These are phyloP conservation scores for Benincasa hispida DNA, from an alignment of 306 rosid species.

Conservation along the genomic window DNA sequence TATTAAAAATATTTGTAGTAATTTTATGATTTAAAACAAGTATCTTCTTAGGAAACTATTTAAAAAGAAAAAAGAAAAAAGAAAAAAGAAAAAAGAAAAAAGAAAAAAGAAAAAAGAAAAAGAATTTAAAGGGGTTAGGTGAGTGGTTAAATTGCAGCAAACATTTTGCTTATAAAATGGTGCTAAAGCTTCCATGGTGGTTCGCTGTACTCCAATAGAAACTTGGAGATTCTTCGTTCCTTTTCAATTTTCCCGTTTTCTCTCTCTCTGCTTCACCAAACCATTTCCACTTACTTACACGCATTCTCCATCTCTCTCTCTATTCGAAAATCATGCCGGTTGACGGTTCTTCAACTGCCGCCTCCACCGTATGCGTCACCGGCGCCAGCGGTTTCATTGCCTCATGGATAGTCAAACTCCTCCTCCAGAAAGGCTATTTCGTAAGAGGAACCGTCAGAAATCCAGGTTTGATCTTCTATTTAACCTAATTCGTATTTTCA, in stretches of 20 bases:
- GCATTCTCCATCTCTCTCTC: neutral
- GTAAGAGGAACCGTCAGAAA: constrained; percentile 85
- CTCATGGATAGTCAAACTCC: constrained; percentile 76
- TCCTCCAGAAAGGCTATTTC: constrained; percentile 56
- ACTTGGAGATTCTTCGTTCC: neutral
- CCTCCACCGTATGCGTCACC: constrained; percentile 66
- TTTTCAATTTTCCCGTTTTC: neutral
- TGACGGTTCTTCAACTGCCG: neutral
- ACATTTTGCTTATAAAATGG: constrained; percentile 8
- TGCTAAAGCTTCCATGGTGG: neutral
- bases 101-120: neutral
- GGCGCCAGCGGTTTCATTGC: constrained; percentile 98
- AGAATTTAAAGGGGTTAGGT: constrained; percentile 15
- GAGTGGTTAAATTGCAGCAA: constrained; percentile 1
- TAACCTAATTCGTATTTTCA: neutral
- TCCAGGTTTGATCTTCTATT: constrained; percentile 36
- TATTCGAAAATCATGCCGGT: neutral
- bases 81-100: neutral
- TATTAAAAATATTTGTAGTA: too few relatives aligned
- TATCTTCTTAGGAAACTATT: too few relatives aligned
- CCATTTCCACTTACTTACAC: neutral
- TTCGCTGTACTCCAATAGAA: neutral
- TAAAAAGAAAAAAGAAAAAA: too few relatives aligned
- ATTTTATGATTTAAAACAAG: too few relatives aligned
- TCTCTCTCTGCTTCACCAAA: constrained; percentile 1